Evolutionary conservation across 352 stramenopile species (phyloP), one percentile per base, ranked within the genome.

Genomic region (Phytopythium chamaehyphon): DNA sequence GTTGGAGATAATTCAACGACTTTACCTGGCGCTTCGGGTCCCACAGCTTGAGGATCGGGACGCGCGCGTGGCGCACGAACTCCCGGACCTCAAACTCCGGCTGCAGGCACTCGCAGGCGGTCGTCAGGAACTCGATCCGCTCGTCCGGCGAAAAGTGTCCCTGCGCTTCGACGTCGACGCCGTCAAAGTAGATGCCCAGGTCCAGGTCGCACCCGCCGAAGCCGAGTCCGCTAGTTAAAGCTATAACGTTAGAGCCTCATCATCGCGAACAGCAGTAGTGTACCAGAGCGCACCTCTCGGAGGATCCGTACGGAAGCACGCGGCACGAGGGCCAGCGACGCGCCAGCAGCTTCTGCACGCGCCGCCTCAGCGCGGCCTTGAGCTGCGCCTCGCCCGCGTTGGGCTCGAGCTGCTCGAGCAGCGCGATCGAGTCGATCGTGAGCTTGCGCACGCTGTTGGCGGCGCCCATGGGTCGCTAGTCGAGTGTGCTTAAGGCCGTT

Each of bases 341-440:
- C 36, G 52, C 40, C 0, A 93, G 62, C 22, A 73, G 57, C 40
- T 68, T 54, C 58, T 93, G 66, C 51, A 93, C 77, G n/a, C 66
- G 64, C 5, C 55, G 50, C 10, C 56, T 62, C 37, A 88, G 63
- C 7, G 73, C 64, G 38, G 42, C 55, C 55, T 93, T 90, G 56
- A 60, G 55, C 40, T 59, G 57, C 48, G 72, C 42, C 53, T 93
- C 83, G 21, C 45, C 44, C 9, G 59, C 51, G 47, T 77, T 90
- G 44, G 83, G 81, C 66, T 93, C 80, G n/a, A 93, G 70, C 54
- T 82, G 79, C 61, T 93, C 83, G 24, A 91, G 62, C 62, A 93
- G 57, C 54, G 74, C 73, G 50, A 91, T 79, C 61, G 71, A 84
- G 43, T 93, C 80, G 52, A 93, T 65, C 55, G 80, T 89, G 57